phyloP scores from a whole-genome alignment of 768 basidiomycete genomes.

The Amanita jacksonii region DNA sequence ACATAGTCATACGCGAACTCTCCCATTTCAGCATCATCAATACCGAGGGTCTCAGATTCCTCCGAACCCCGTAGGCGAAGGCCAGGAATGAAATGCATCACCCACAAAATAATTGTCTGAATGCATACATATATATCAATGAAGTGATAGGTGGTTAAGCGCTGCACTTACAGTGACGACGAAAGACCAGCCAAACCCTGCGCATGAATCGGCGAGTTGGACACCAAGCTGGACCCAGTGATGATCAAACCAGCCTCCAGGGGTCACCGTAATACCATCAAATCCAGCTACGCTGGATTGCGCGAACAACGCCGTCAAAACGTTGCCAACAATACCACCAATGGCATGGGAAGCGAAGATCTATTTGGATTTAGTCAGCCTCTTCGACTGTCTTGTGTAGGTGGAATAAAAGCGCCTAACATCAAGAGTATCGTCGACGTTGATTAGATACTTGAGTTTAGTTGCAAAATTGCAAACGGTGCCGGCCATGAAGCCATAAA shows the following conservation, averaged over 20 bases:
- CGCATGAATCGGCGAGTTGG: slow-evolving; percentile 68
- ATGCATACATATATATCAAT: no score
- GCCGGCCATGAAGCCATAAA: slow-evolving; percentile 79
- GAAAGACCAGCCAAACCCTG: slow-evolving; percentile 64
- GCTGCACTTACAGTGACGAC: slow-evolving; percentile 53
- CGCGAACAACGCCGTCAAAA: slow-evolving; percentile 85
- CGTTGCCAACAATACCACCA: slow-evolving; percentile 73
- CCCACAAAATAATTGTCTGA: slow-evolving; percentile 74
- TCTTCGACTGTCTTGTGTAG: slow-evolving; percentile 1
- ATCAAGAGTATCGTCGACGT: slow-evolving; percentile 76
- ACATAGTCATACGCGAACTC: slow-evolving; percentile 89
- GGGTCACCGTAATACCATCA: slow-evolving; percentile 58
- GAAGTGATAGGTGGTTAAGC: neutral
- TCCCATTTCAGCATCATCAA: slow-evolving; percentile 87
- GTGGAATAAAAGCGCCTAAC: slow-evolving; percentile 27
- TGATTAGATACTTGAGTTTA: slow-evolving; percentile 76
- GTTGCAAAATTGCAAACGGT: slow-evolving; percentile 93
- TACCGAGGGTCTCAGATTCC: slow-evolving; percentile 68
- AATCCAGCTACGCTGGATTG: slow-evolving; percentile 69
- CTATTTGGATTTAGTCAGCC: slow-evolving; percentile 35
- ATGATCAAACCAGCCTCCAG: slow-evolving; percentile 85
- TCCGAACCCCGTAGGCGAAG: slow-evolving; percentile 59
- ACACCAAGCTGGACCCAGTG: slow-evolving; percentile 77
- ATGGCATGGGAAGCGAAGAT: slow-evolving; percentile 84
- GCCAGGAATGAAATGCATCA: slow-evolving; percentile 82